A percentile compares a stretch with the other conserved stretches of the same genome.
These are phyloP conservation scores for Taphrina sp. DNA, from an alignment of 1,139 yeast species.

Conservation along the genomic window DNA sequence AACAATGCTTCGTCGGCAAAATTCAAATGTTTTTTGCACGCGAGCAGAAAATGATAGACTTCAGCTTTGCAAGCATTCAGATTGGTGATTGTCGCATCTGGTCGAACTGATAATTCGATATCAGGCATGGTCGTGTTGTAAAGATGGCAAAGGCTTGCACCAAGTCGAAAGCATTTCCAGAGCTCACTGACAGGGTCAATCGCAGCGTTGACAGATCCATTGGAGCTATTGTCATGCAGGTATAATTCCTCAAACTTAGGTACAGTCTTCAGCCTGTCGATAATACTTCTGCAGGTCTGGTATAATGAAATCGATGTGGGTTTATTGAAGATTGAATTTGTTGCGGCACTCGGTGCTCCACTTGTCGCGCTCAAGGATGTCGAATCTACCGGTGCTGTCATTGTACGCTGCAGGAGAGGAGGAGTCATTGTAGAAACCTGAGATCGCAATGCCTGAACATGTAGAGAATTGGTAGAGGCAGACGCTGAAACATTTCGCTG, in stretches of 20 bases:
- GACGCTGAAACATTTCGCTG: constrained; percentile 9
- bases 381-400: constrained; percentile 24
- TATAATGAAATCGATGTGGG: constrained; percentile 18
- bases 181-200: constrained; percentile 90
- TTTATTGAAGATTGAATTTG: constrained; percentile 12
- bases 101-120: constrained; percentile 46
- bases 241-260: constrained; percentile 20
- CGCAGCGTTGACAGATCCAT: constrained; percentile 25
- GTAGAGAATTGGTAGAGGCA: background rate
- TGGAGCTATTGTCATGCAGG: constrained; percentile 1
- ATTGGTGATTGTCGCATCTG: constrained; percentile 44
- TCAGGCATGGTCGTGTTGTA: constrained; percentile 59
- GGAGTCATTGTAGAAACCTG: background rate
- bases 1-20: constrained; percentile 79
- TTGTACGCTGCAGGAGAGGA: constrained; percentile 25
- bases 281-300: constrained; percentile 18
- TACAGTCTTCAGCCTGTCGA: constrained; percentile 22
- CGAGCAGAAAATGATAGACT: constrained; percentile 84
- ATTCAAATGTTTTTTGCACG: constrained; percentile 74
- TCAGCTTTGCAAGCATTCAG: constrained; percentile 81
- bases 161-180: constrained; percentile 86
- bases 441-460: constrained; percentile 5
- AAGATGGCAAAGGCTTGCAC: constrained; percentile 83
- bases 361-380: constrained; percentile 4
- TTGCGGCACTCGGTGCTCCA: constrained; percentile 20